phyloP scores from a whole-genome alignment of 495 filamentous ascomycete genomes.

The Penicillium ochrochloron region DNA sequence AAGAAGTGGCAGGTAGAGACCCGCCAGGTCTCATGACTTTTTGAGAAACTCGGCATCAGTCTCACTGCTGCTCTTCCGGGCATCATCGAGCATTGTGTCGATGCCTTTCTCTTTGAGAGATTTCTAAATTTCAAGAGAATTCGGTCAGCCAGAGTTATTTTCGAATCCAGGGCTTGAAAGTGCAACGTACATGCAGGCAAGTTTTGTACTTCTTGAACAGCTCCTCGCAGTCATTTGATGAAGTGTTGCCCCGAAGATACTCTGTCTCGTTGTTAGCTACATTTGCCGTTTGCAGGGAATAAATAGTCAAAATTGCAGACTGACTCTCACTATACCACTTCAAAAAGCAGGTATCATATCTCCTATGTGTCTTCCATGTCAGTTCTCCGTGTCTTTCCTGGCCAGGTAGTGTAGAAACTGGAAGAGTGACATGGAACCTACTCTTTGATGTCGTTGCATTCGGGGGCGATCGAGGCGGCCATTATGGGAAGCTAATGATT shows the following conservation, averaged over 20 bases:
- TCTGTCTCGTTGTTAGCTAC: conserved; percentile 55
- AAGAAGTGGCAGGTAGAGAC: neutral
- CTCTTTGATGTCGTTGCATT: conserved; percentile 93
- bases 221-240: conserved; percentile 79
- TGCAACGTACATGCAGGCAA: conserved; percentile 72
- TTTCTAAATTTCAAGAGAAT: conserved; percentile 53
- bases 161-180: conserved; percentile 1
- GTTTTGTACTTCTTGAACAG: conserved; percentile 85
- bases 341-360: conserved; percentile 90
- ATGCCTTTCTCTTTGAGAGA: conserved; percentile 84
- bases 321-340: conserved; percentile 97
- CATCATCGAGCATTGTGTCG: conserved; percentile 84
- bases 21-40: conserved; percentile 31
- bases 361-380: conserved; percentile 49
- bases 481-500: conserved; percentile 35
- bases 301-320: conserved; percentile 22
- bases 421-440: conserved; percentile 42
- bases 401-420: conserved; percentile 10
- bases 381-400: conserved; percentile 17
- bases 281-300: neutral
- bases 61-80: conserved; percentile 78
- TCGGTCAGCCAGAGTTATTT: conserved; percentile 13
- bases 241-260: conserved; percentile 80
- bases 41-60: conserved; percentile 75
- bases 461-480: conserved; percentile 63